A percentile compares a stretch with the other conserved stretches of the same genome.
These are phyloP conservation scores for Fraxinus ornus DNA, from an alignment of 305 asterid species.

Conservation along the genomic window DNA sequence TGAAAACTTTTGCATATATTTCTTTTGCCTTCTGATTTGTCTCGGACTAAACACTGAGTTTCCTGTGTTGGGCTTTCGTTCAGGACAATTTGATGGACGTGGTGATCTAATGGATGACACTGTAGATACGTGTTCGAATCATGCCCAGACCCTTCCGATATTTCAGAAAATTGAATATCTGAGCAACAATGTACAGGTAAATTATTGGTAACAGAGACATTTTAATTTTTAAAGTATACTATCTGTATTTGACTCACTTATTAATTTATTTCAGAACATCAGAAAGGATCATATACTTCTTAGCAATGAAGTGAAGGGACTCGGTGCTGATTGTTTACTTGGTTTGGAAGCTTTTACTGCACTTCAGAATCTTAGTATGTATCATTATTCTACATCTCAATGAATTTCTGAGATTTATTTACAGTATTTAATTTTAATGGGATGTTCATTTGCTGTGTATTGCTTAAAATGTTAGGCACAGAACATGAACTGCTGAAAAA, in stretches of 20 bases:
- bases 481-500: slow-evolving; percentile 61
- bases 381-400: slow-evolving; percentile 1
- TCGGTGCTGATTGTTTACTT: slow-evolving; percentile 51
- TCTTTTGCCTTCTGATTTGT: not conserved
- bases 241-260: not conserved
- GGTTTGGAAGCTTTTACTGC: slow-evolving; percentile 50
- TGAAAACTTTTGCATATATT: not conserved
- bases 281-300: slow-evolving; percentile 48
- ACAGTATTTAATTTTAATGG: slow-evolving; percentile 9
- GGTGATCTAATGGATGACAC: not conserved
- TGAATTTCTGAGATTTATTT: slow-evolving; percentile 8
- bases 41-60: not conserved
- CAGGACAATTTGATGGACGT: not conserved
- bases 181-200: not conserved
- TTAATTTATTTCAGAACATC: slow-evolving; percentile 23
- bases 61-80: not conserved
- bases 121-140: not conserved
- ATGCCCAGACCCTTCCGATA: not conserved
- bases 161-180: not conserved
- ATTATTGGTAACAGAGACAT: not conserved
- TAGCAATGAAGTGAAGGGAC: slow-evolving; percentile 58
- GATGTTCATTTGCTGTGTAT: slow-evolving; percentile 2
- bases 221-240: not conserved
- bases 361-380: slow-evolving; percentile 71
- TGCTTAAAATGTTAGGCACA: slow-evolving; percentile 35